Evolutionary conservation across 768 basidiomycete species (phyloP).

Genomic region (Termitomyces sp.): DNA sequence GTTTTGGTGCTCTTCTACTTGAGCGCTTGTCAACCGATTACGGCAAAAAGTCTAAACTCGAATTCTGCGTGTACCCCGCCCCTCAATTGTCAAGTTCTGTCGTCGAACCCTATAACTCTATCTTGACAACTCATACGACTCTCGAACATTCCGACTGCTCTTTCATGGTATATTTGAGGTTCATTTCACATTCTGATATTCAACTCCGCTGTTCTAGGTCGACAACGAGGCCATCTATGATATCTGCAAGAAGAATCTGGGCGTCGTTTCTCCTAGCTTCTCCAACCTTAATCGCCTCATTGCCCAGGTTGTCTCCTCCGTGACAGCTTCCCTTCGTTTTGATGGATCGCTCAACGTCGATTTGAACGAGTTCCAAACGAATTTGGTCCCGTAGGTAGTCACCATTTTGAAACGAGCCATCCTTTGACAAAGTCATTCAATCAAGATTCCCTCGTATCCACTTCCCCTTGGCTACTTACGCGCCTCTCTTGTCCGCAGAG

Average conservation of each 20-base stretch:
- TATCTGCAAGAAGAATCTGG: conserved; percentile 96
- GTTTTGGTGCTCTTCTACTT: conserved; percentile 95
- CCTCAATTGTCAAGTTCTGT: conserved; percentile 93
- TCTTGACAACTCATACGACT: conserved; percentile 97
- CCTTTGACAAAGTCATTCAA: not conserved
- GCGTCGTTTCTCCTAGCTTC: conserved; percentile 82
- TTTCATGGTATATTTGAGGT: conserved; percentile 73
- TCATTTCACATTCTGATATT: not conserved
- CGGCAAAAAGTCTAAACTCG: conserved; percentile 98
- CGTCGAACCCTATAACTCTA: conserved; percentile 98
- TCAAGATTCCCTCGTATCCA: conserved; percentile 93
- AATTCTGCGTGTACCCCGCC: conserved; percentile 97
- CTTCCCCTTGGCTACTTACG: conserved; percentile 95
- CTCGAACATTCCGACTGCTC: conserved; percentile 99
- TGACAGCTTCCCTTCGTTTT: conserved; percentile 96
- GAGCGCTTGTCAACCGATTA: conserved; percentile 98
- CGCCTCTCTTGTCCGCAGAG: conserved; percentile 91
- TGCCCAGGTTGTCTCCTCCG: conserved; percentile 96
- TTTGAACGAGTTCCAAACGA: conserved; percentile 97
- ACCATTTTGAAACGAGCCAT: not conserved
- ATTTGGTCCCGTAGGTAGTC: conserved; percentile 83
- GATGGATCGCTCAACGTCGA: conserved; percentile 98
- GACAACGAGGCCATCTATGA: conserved; percentile 99
- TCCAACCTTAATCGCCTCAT: conserved; percentile 94
- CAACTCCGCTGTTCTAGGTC: conserved; percentile 42